These are phyloP conservation scores for Exsudoporus frostii DNA, from an alignment of 768 basidiomycete species.

Conservation along the genomic window DNA sequence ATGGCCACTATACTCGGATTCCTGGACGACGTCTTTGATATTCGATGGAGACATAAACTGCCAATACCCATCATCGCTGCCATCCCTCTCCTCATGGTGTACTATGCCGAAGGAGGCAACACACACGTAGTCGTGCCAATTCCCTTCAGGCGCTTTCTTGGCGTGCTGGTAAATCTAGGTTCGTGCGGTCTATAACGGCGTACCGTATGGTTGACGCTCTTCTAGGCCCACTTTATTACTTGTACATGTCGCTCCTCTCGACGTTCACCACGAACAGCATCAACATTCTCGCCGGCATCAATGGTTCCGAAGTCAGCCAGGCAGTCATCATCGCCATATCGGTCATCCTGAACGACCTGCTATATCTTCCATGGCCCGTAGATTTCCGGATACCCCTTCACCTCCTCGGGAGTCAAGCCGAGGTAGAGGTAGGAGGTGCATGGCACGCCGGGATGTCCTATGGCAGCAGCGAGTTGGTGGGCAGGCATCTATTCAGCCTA, in stretches of 20 bases:
- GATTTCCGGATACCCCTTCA: constrained; percentile 71
- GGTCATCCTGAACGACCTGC: constrained; percentile 85
- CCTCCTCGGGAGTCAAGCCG: constrained; percentile 60
- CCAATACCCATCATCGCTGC: constrained; percentile 96
- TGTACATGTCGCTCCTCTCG: constrained; percentile 94
- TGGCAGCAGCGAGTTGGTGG: constrained; percentile 83
- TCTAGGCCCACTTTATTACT: constrained; percentile 88
- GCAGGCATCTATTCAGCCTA: constrained; percentile 90
- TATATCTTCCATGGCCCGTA: constrained; percentile 90
- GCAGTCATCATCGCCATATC: constrained; percentile 89
- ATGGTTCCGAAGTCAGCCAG: constrained; percentile 94
- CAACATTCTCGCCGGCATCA: constrained; percentile 97
- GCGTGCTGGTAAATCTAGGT: constrained; percentile 88
- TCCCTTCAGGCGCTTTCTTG: constrained; percentile 69
- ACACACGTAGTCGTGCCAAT: constrained; percentile 92
- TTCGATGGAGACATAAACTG: constrained; percentile 96
- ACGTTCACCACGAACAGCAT: constrained; percentile 98
- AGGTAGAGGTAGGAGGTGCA: constrained; percentile 72
- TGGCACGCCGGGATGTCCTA: constrained; percentile 84
- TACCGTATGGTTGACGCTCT: constrained; percentile 2
- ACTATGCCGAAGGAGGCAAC: constrained; percentile 91
- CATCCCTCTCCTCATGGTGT: constrained; percentile 92
- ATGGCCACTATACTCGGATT: constrained; percentile 95
- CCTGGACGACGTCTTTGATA: constrained; percentile 96
- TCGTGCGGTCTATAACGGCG: constrained; percentile 33